Conservation (phyloP, 2,329 filamentous ascomycete genomes). For the Exserohilum turcica region DNA sequence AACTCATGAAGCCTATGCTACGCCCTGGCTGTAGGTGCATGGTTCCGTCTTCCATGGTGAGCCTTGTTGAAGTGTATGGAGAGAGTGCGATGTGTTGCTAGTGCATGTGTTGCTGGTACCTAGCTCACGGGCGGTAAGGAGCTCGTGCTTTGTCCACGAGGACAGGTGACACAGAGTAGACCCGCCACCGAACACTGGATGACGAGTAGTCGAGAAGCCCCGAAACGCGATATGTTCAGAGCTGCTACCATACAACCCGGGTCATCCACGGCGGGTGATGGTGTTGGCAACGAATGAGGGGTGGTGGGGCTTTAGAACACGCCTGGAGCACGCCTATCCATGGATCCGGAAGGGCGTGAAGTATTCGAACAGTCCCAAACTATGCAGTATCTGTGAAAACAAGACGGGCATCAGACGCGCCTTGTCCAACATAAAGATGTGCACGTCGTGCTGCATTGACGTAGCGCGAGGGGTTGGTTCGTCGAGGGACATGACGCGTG, state of each 20-base stretch:
- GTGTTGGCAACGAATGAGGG: constrained; percentile 11
- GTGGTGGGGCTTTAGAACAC: constrained; percentile 17
- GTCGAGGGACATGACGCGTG: not conserved
- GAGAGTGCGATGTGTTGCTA: constrained; percentile 4
- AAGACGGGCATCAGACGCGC: not conserved
- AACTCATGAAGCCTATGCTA: constrained; percentile 50
- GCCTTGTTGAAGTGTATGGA: not conserved
- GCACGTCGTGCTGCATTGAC: constrained; percentile 11
- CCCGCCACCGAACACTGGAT: not conserved
- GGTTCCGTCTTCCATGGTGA: constrained; percentile 38
- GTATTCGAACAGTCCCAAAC: not conserved
- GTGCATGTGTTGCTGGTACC: constrained; percentile 12
- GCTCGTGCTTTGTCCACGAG: constrained; percentile 39
- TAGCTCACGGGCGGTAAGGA: constrained; percentile 13
- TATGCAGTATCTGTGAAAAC: not conserved
- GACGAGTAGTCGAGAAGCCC: not conserved
- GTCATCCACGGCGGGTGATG: not conserved
- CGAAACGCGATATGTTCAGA: not conserved
- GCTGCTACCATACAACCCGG: not conserved
- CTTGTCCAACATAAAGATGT: not conserved
- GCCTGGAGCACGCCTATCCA: not conserved
- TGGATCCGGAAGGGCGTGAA: not conserved
- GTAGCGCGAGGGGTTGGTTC: constrained; percentile 15
- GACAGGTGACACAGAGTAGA: constrained; percentile 7
- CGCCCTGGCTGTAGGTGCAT: constrained; percentile 40